A percentile compares a stretch with the other conserved stretches of the same genome.
Evolutionary conservation across 2,329 filamentous ascomycete genomes (phyloP).

Genomic region (Phialemonium atrogriseum): DNA sequence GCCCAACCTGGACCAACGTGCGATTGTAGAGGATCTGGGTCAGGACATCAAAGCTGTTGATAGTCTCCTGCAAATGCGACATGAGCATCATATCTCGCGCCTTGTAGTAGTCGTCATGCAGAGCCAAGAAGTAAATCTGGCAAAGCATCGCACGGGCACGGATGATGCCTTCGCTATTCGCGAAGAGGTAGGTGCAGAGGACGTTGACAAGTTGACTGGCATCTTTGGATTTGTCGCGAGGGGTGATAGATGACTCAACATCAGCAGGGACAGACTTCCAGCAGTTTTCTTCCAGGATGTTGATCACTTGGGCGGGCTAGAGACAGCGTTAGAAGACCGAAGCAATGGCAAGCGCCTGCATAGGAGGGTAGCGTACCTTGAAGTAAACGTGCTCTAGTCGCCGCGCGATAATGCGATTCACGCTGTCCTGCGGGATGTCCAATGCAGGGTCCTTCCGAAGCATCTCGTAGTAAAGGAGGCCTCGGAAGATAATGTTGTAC

Average conservation of each 20-base stretch:
- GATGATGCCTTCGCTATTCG: conserved; percentile 90
- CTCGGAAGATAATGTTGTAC: conserved; percentile 87
- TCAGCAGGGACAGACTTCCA: conserved; percentile 71
- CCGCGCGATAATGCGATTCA: conserved; percentile 91
- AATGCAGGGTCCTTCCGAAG: conserved; percentile 63
- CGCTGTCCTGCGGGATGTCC: conserved; percentile 71
- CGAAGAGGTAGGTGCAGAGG: conserved; percentile 92
- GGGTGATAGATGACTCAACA: conserved; percentile 73
- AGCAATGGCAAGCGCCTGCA: too few relatives aligned
- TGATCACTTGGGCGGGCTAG: conserved; percentile 80
- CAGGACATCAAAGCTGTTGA: conserved; percentile 91
- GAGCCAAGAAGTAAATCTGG: conserved; percentile 95
- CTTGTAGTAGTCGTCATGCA: conserved; percentile 97
- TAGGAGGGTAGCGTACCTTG: conserved; percentile 53
- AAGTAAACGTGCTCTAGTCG: conserved; percentile 97
- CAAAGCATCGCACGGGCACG: conserved; percentile 94
- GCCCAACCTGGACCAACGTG: conserved; percentile 92
- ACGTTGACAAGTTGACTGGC: conserved; percentile 70
- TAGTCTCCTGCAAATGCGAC: conserved; percentile 97
- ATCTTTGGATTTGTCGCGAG: conserved; percentile 59
- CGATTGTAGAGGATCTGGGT: conserved; percentile 99
- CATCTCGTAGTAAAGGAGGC: conserved; percentile 79
- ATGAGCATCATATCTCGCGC: conserved; percentile 99
- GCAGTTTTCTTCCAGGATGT: conserved; percentile 87
- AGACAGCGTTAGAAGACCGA: conserved; percentile 1